Percentiles rank a stretch among this genome's conserved stretches.
Conservation (phyloP, 192 early-diverging fungal species). For the Pilaira anomala region DNA sequence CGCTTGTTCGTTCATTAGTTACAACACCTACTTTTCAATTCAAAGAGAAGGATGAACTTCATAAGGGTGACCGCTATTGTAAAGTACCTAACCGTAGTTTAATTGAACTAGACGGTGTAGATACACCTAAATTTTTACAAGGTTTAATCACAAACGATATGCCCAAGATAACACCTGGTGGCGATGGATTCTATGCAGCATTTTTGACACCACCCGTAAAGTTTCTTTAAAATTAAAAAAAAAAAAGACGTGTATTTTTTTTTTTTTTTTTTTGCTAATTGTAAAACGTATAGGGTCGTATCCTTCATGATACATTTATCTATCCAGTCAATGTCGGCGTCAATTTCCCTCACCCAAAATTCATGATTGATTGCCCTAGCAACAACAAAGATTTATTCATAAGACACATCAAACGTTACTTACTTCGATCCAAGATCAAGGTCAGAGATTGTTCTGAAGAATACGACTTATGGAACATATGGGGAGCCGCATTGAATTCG, state of each 20-base stretch:
- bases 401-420: constrained; percentile 71
- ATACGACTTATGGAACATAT: constrained; percentile 69
- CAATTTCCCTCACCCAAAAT: constrained; percentile 65
- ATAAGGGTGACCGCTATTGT: constrained; percentile 41
- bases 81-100: constrained; percentile 56
- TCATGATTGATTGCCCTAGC: constrained; percentile 77
- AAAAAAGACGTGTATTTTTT: constrained; percentile 9
- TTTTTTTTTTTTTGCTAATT: background rate
- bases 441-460: constrained; percentile 63
- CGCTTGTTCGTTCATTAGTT: constrained; percentile 1
- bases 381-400: constrained; percentile 47
- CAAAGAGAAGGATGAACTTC: constrained; percentile 19
- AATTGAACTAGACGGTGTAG: constrained; percentile 65
- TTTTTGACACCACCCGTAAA: constrained; percentile 79
- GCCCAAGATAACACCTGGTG: constrained; percentile 60
- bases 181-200: constrained; percentile 73
- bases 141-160: constrained; percentile 92
- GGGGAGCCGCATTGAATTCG: constrained; percentile 51
- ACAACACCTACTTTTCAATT: background rate
- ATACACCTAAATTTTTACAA: constrained; percentile 84
- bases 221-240: background rate
- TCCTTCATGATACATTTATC: constrained; percentile 88
- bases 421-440: constrained; percentile 73
- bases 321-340: constrained; percentile 63
- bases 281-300: constrained; percentile 87